Conservation (phyloP, 2,329 filamentous ascomycete species). For the Xylaria multiplex region DNA sequence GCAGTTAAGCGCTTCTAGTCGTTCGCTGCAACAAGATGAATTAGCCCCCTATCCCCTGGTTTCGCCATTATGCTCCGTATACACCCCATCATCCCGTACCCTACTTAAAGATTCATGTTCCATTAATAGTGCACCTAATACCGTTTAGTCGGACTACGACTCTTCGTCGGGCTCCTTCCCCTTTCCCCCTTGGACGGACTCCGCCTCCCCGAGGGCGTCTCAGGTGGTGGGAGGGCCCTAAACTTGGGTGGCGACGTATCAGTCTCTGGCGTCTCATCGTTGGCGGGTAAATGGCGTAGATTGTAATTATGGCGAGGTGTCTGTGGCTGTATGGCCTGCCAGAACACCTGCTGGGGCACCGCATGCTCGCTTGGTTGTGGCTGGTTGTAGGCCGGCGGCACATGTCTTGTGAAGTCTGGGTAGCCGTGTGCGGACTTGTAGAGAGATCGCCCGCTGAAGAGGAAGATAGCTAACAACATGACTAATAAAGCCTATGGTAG, state of each 20-base stretch:
- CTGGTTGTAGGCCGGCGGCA: conserved; percentile 36
- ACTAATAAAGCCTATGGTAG: conserved; percentile 42
- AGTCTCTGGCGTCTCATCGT: conserved; percentile 56
- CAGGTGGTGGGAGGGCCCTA: conserved; percentile 54
- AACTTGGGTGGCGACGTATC: conserved; percentile 59
- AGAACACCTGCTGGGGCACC: conserved; percentile 44
- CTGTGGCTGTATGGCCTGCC: conserved; percentile 46
- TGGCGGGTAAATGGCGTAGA: conserved; percentile 37
- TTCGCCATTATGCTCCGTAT: conserved; percentile 9
- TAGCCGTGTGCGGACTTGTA: conserved; percentile 44
- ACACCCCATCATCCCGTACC: background rate
- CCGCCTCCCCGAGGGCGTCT: conserved; percentile 46
- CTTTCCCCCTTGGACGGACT: conserved; percentile 62
- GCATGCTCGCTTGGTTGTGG: conserved; percentile 37
- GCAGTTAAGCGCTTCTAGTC: background rate
- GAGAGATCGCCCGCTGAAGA: conserved; percentile 47
- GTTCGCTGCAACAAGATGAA: background rate
- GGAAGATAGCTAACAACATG: conserved; percentile 45
- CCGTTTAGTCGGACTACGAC: conserved; percentile 59
- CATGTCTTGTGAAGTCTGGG: conserved; percentile 40
- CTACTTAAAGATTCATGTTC: background rate
- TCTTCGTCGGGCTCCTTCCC: conserved; percentile 47
- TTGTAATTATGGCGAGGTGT: conserved; percentile 42
- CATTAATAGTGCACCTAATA: conserved; percentile 41
- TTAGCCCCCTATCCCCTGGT: background rate